Percentiles rank a stretch among this genome's conserved stretches.
Evolutionary conservation across 257 asterid genomes (phyloP).

Genomic region (Rauvolfia tetraphylla): DNA sequence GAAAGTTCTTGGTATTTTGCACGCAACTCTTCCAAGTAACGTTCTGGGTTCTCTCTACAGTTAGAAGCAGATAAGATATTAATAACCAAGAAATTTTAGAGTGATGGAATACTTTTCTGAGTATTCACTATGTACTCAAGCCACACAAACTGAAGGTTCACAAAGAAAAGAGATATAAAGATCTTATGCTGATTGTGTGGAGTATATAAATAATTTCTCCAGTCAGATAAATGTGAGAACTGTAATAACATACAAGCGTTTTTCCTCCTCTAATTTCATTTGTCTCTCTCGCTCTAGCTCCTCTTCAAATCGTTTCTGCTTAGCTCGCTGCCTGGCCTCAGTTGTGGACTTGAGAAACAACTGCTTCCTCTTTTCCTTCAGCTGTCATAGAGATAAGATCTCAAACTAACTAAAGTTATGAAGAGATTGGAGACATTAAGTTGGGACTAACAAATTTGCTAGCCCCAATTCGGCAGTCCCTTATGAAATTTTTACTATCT

Average conservation of each 20-base stretch:
- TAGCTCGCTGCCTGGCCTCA: conserved; percentile 84
- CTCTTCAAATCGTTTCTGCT: conserved; percentile 82
- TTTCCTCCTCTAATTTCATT: conserved; percentile 89
- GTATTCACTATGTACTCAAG: not conserved
- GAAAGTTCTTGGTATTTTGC: conserved; percentile 68
- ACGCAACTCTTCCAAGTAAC: conserved; percentile 83
- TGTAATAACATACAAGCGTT: conserved; percentile 60
- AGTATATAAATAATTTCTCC: not conserved
- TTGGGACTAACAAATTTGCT: not conserved
- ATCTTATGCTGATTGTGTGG: no score
- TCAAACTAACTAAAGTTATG: conserved; percentile 1
- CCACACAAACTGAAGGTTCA: not conserved
- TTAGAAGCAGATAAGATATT: conserved; percentile 13
- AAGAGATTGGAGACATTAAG: not conserved
- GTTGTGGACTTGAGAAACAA: conserved; percentile 71
- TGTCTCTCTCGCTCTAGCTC: conserved; percentile 82
- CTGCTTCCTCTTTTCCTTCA: conserved; percentile 82
- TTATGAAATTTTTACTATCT: not conserved
- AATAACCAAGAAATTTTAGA: not conserved
- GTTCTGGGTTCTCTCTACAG: conserved; percentile 81
- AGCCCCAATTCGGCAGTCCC: not conserved
- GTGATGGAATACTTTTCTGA: not conserved
- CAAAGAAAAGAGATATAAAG: not conserved
- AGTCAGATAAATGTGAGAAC: not conserved
- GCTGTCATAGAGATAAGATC: conserved; percentile 40